phyloP scores from a whole-genome alignment of 805 yeast species.

The Myxozyma neotropica region DNA sequence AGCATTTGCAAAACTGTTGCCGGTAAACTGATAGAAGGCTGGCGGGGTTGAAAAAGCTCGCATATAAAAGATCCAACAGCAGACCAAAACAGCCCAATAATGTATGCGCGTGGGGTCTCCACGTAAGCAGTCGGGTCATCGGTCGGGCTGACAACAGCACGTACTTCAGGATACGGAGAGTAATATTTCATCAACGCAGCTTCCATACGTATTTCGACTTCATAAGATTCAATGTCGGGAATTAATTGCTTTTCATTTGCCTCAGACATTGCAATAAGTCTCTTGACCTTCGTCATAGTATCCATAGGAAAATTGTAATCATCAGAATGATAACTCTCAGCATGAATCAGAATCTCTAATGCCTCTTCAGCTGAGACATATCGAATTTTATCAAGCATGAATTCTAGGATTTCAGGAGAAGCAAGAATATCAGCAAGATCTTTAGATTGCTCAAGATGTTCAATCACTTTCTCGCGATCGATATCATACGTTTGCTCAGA shows the following conservation, averaged over 20 bases:
- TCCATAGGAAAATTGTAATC: slow-evolving; percentile 53
- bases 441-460: not conserved
- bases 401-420: slow-evolving; percentile 10
- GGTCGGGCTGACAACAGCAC: slow-evolving; percentile 38
- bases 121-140: slow-evolving; percentile 52
- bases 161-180: slow-evolving; percentile 62
- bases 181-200: slow-evolving; percentile 48
- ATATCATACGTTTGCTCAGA: not conserved
- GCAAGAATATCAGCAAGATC: slow-evolving; percentile 14
- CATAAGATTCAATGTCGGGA: slow-evolving; percentile 21
- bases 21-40: slow-evolving; percentile 55
- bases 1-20: slow-evolving; percentile 59
- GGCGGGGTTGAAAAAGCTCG: slow-evolving; percentile 58
- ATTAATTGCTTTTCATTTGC: slow-evolving; percentile 36
- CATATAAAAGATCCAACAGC: slow-evolving; percentile 59
- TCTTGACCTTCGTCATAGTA: slow-evolving; percentile 45
- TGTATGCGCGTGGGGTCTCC: slow-evolving; percentile 58
- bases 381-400: slow-evolving; percentile 15
- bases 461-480: slow-evolving; percentile 7
- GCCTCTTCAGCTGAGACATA: slow-evolving; percentile 44
- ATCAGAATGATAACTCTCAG: slow-evolving; percentile 48
- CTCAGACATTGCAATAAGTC: slow-evolving; percentile 39
- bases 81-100: slow-evolving; percentile 54
- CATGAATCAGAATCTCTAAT: slow-evolving; percentile 46
- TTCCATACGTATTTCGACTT: slow-evolving; percentile 39